Percentiles rank a stretch among this genome's conserved stretches.
Conservation (phyloP, 352 stramenopile species). For the Phytophthora multivora region DNA sequence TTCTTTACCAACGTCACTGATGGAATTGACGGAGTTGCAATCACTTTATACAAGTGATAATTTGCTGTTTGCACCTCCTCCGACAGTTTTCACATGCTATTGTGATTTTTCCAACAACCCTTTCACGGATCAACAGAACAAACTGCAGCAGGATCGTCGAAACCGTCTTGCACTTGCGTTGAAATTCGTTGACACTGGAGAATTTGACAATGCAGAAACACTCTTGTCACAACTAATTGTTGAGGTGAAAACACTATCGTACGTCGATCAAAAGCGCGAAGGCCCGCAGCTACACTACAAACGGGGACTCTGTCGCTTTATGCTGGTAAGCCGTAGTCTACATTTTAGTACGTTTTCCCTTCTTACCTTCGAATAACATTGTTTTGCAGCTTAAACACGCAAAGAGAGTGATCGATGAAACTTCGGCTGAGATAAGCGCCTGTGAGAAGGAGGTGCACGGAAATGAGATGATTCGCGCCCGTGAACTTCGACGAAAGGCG, state of each 20-base stretch:
- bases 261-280: conserved; percentile 25
- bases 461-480: conserved; percentile 18
- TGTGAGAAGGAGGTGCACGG: conserved; percentile 32
- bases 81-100: conserved; percentile 40
- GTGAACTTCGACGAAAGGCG: conserved; percentile 8
- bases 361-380: not conserved
- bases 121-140: conserved; percentile 38
- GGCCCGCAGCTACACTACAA: conserved; percentile 39
- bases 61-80: conserved; percentile 32
- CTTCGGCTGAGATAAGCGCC: conserved; percentile 14
- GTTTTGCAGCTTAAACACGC: conserved; percentile 18
- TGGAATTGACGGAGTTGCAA: conserved; percentile 40
- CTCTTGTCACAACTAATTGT: conserved; percentile 38
- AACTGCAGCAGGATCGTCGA: conserved; percentile 13
- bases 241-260: conserved; percentile 19
- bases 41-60: conserved; percentile 61
- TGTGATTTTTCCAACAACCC: conserved; percentile 74
- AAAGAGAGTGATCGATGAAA: conserved; percentile 24
- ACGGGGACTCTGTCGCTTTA: conserved; percentile 52
- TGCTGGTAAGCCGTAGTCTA: conserved; percentile 30
- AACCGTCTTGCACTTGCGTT: conserved; percentile 29
- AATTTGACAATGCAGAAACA: conserved; percentile 36
- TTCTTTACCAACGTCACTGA: conserved; percentile 55
- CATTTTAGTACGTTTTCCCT: not conserved
- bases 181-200: conserved; percentile 31